Conservation (phyloP, 1,284 basidiomycete species). For the Psilocybe mexicana region DNA sequence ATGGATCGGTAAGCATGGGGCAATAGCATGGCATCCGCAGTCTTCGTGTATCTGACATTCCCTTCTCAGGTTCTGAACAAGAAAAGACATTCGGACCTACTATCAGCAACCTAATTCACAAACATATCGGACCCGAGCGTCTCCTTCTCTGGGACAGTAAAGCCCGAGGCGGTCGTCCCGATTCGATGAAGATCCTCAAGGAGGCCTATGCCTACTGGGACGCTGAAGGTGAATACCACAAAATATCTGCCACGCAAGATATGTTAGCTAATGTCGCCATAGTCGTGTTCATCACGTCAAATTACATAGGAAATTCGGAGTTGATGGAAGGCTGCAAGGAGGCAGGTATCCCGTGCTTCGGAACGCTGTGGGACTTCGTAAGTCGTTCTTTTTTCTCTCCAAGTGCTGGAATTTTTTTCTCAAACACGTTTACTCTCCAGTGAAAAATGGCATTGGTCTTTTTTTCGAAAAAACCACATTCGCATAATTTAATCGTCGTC, state of each 20-base stretch:
- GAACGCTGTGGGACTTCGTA: slow-evolving; percentile 73
- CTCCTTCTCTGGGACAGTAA: slow-evolving; percentile 74
- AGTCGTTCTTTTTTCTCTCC: slow-evolving; percentile 30
- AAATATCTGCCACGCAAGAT: not conserved
- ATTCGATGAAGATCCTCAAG: slow-evolving; percentile 73
- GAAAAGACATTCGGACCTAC: slow-evolving; percentile 79
- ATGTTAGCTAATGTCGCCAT: slow-evolving; percentile 7
- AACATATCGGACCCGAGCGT: slow-evolving; percentile 67
- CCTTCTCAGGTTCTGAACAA: slow-evolving; percentile 58
- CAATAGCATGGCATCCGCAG: slow-evolving; percentile 12
- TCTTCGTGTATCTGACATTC: slow-evolving; percentile 10
- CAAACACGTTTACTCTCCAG: slow-evolving; percentile 18
- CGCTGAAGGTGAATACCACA: slow-evolving; percentile 58
- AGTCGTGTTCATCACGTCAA: slow-evolving; percentile 81
- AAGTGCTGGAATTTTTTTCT: slow-evolving; percentile 2
- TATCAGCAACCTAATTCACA: slow-evolving; percentile 66
- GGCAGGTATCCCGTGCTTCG: slow-evolving; percentile 69
- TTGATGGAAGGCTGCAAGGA: slow-evolving; percentile 80
- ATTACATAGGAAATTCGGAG: slow-evolving; percentile 70
- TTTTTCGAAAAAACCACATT: slow-evolving; percentile 16
- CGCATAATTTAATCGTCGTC: slow-evolving; percentile 19
- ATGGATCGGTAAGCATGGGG: slow-evolving; percentile 62
- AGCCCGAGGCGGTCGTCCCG: slow-evolving; percentile 66
- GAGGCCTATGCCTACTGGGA: slow-evolving; percentile 66
- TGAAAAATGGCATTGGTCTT: slow-evolving; percentile 16